A percentile compares a stretch with the other conserved stretches of the same genome.
Evolutionary conservation across 2,329 filamentous ascomycete genomes (phyloP).

Genomic region (Colletotrichum magnum): DNA sequence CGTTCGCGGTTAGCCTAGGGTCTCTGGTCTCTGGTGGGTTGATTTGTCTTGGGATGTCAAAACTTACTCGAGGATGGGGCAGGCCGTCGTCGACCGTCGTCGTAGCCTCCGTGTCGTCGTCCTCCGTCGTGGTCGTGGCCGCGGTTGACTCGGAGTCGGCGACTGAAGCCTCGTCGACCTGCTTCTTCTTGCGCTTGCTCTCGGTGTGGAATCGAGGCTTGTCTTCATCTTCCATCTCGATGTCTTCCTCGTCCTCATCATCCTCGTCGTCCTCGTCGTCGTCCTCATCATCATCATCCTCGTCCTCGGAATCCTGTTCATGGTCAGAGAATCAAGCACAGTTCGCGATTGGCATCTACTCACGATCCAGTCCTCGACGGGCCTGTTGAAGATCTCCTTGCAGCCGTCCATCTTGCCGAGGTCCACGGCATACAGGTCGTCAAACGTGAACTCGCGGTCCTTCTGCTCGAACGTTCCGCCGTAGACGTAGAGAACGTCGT

Average conservation of each 20-base stretch:
- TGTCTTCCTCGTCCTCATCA: slow-evolving; percentile 64
- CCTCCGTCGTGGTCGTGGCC: slow-evolving; percentile 50
- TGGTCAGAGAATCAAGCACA: slow-evolving; percentile 45
- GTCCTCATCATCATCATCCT: slow-evolving; percentile 71
- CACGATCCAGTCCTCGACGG: slow-evolving; percentile 87
- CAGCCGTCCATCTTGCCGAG: slow-evolving; percentile 96
- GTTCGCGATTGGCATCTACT: slow-evolving; percentile 50
- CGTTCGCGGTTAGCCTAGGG: slow-evolving; percentile 39
- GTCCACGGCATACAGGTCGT: slow-evolving; percentile 93
- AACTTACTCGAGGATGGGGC: slow-evolving; percentile 75
- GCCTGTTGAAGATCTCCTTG: slow-evolving; percentile 88
- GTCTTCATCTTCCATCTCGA: slow-evolving; percentile 61
- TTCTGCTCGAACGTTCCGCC: slow-evolving; percentile 96
- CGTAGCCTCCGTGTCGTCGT: slow-evolving; percentile 63
- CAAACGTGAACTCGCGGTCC: slow-evolving; percentile 94
- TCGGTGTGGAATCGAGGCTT: slow-evolving; percentile 62
- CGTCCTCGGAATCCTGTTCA: slow-evolving; percentile 71
- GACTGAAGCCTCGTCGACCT: slow-evolving; percentile 54
- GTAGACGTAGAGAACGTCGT: slow-evolving; percentile 93
- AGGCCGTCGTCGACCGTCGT: slow-evolving; percentile 79
- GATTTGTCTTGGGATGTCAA: too few relatives aligned
- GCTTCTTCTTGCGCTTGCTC: slow-evolving; percentile 71
- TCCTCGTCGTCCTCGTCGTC: slow-evolving; percentile 69
- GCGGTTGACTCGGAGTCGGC: slow-evolving; percentile 46
- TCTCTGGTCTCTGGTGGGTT: neutral